A percentile compares a stretch with the other conserved stretches of the same genome.
phyloP scores from a whole-genome alignment of 345 rosid genomes.

The Eucalyptus coolabah region DNA sequence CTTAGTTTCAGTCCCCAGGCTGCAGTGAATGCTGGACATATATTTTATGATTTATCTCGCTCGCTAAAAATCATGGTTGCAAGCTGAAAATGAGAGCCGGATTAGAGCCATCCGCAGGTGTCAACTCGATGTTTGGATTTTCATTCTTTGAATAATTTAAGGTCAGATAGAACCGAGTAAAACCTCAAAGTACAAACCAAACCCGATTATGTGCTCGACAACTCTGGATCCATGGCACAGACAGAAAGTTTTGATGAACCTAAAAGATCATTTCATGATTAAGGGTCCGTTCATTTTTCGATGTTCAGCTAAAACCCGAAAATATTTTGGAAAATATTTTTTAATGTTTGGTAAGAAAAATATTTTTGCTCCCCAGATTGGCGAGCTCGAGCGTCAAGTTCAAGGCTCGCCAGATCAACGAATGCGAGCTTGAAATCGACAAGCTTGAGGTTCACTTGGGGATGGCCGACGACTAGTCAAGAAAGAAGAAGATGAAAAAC shows the following conservation, averaged over 20 bases:
- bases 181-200: background rate
- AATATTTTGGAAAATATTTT: no score
- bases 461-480: no score
- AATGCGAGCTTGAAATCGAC: no score
- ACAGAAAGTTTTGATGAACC: background rate
- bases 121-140: background rate
- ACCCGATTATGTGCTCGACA: fast-evolving
- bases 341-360: no score
- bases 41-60: no score
- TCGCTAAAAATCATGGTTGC: background rate
- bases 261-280: background rate
- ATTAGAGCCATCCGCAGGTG: background rate
- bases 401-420: no score
- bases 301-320: fast-evolving
- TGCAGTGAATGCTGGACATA: background rate
- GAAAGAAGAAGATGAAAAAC: no score
- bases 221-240: fast-evolving
- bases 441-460: no score
- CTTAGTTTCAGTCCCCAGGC: background rate
- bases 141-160: background rate
- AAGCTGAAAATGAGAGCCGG: background rate
- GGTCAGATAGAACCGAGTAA: fast-evolving
- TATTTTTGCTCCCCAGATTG: no score
- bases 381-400: no score
- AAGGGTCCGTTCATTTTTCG: no score